A percentile compares a stretch with the other conserved stretches of the same genome.
Conservation (phyloP, 1,139 yeast genomes). For the Hyphopichia wangnamkhiaoensis region DNA sequence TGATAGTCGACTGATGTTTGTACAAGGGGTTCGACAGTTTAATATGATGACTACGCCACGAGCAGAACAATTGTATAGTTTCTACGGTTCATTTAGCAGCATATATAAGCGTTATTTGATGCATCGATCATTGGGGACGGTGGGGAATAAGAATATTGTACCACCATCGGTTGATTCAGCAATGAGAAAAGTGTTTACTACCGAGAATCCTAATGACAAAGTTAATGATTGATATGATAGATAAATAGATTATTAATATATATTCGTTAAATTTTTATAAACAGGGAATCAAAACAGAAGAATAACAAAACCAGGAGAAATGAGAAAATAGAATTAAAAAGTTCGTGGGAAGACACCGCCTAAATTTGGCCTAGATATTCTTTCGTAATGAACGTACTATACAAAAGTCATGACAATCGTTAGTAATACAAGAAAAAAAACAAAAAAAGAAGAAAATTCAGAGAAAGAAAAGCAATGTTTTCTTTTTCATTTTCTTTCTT, state of each 20-base stretch:
- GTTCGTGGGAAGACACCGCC: too few species aligned
- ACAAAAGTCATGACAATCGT: slow-evolving; percentile 5
- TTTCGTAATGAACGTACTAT: slow-evolving; percentile 38
- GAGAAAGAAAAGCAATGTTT: not conserved
- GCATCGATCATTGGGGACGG: slow-evolving; percentile 33
- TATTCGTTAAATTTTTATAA: not conserved
- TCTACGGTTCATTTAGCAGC: slow-evolving; percentile 38
- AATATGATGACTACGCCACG: slow-evolving; percentile 54
- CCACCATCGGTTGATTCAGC: slow-evolving; percentile 43
- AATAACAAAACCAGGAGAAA: not conserved
- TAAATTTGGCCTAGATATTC: slow-evolving; percentile 28
- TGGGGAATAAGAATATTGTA: slow-evolving; percentile 25
- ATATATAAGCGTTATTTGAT: slow-evolving; percentile 31
- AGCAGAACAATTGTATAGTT: slow-evolving; percentile 35
- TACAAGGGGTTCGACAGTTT: slow-evolving; percentile 54
- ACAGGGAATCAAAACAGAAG: not conserved
- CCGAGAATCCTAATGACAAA: slow-evolving; percentile 52
- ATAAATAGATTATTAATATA: too few species aligned
- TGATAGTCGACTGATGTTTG: slow-evolving; percentile 45
- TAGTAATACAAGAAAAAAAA: not conserved
- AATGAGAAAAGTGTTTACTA: slow-evolving; percentile 46
- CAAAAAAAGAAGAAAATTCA: not conserved
- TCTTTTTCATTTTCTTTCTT: too few species aligned
- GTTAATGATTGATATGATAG: slow-evolving; percentile 13
- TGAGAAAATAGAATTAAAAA: too few species aligned